Conservation (phyloP, 2,329 filamentous ascomycete genomes). For the Pestalotiopsis sp. region DNA sequence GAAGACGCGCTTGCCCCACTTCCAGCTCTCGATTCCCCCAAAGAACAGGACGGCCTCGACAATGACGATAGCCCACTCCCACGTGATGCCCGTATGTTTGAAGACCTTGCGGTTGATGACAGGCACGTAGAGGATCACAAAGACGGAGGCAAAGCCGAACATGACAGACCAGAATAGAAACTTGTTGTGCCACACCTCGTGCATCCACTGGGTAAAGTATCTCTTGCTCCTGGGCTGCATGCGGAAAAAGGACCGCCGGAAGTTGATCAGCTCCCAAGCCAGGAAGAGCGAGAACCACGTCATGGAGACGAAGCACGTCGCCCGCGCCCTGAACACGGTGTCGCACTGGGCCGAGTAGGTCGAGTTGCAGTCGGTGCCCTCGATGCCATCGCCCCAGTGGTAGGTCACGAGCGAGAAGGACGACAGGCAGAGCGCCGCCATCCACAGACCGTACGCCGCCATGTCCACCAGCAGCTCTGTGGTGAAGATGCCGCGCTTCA, state of each 20-base stretch:
- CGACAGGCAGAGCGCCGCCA: conserved; percentile 62
- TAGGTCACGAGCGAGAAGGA: conserved; percentile 67
- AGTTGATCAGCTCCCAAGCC: conserved; percentile 76
- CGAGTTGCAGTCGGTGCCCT: conserved; percentile 63
- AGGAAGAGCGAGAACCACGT: conserved; percentile 78
- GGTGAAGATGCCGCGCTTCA: conserved; percentile 65
- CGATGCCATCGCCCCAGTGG: conserved; percentile 53
- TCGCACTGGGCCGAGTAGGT: conserved; percentile 54
- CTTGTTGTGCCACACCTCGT: conserved; percentile 70
- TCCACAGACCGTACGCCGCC: conserved; percentile 68
- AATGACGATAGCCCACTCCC: conserved; percentile 65
- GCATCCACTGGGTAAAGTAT: conserved; percentile 66
- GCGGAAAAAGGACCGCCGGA: conserved; percentile 72
- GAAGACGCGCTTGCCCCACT: conserved; percentile 54
- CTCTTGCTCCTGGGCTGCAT: conserved; percentile 65
- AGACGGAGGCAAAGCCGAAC: conserved; percentile 47
- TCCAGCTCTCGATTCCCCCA: conserved; percentile 58
- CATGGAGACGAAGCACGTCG: conserved; percentile 71
- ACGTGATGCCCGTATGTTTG: conserved; percentile 59
- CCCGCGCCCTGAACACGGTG: conserved; percentile 68
- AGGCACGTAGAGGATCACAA: conserved; percentile 58
- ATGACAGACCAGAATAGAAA: conserved; percentile 68
- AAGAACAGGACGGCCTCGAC: conserved; percentile 56
- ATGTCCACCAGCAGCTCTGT: conserved; percentile 67
- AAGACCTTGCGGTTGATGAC: conserved; percentile 60